A percentile compares a stretch with the other conserved stretches of the same genome.
Evolutionary conservation across 2,329 filamentous ascomycete species (phyloP).

Genomic region (Geosmithia morbida): DNA sequence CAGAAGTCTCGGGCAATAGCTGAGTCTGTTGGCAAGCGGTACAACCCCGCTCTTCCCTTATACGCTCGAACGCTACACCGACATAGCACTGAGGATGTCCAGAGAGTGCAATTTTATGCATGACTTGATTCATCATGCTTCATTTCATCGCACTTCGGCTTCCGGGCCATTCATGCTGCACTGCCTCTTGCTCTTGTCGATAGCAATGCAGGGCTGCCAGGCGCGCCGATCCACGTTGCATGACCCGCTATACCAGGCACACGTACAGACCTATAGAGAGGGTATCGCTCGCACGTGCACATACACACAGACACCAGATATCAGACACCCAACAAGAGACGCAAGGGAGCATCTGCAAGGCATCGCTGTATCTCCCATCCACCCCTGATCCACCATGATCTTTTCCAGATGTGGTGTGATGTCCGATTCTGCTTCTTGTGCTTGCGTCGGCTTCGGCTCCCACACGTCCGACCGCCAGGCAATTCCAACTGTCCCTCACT

Average conservation of each 20-base stretch:
- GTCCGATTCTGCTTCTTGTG: background rate
- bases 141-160: background rate
- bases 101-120: background rate
- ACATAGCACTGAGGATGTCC: background rate
- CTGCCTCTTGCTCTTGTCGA: background rate
- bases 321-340: background rate
- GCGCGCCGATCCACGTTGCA: background rate
- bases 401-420: background rate
- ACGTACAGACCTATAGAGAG: background rate
- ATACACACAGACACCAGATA: background rate
- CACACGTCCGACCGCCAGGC: no score
- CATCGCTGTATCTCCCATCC: background rate
- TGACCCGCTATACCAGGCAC: background rate
- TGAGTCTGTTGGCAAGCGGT: no score
- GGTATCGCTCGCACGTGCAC: no score
- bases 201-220: background rate
- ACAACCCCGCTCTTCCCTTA: no score
- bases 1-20: no score
- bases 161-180: background rate
- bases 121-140: background rate
- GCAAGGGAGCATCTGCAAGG: slow-evolving; percentile 1
- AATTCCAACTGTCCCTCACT: no score
- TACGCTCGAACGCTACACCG: background rate
- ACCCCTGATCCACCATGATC: background rate
- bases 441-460: background rate